Evolutionary conservation across 2,329 filamentous ascomycete species (phyloP), one percentile per base, ranked within the genome.

Genomic region (Clarireedia hainanense): DNA sequence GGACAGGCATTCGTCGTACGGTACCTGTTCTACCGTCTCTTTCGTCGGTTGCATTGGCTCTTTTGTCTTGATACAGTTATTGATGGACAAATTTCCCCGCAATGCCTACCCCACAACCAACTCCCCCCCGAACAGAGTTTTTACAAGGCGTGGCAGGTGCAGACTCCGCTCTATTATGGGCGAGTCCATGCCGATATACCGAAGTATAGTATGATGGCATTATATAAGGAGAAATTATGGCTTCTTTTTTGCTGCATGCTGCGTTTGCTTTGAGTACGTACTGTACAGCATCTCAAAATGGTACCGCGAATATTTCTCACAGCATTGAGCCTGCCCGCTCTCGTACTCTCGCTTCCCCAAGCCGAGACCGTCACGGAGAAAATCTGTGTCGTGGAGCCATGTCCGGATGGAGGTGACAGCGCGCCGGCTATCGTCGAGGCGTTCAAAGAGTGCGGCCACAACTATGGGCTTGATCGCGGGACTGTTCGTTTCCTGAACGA

Each of bases 391-490:
- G 52, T 67, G 54, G 27, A 62, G 57, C 39, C 52, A 17, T 37
- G 46, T 48, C 73, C 75, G 60, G 14, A 15, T 2, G 36, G 15
- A 5, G 34, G 43, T 10, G 45, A 54, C 17, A 40, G 36, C 6
- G 68, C 71, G 1, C 73, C 74, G 0, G 70, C 71, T 0, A 74
- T 77, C 5, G 36, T 72, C 0, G 50, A 70, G 2, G 74, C 74
- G 0, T 76, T 77, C 57, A 46, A 68, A 5, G 51, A 68, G 9
- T 77, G 75, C 47, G 70, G 73, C 0, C 47, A 50, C 24, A 62
- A 67, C 4, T 65, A 70, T 26, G 52, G 52, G 0, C 27, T 17
- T 49, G n/a, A 42, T 24, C 24, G 40, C 9, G 72, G 74, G 5
- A 72, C 61, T 10, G 64, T 77, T 23, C 58, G 72, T 9, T 78